Evolutionary conservation across 2,329 filamentous ascomycete species (phyloP), one percentile per base, ranked within the genome.

Genomic region (Cadophora sp.): DNA sequence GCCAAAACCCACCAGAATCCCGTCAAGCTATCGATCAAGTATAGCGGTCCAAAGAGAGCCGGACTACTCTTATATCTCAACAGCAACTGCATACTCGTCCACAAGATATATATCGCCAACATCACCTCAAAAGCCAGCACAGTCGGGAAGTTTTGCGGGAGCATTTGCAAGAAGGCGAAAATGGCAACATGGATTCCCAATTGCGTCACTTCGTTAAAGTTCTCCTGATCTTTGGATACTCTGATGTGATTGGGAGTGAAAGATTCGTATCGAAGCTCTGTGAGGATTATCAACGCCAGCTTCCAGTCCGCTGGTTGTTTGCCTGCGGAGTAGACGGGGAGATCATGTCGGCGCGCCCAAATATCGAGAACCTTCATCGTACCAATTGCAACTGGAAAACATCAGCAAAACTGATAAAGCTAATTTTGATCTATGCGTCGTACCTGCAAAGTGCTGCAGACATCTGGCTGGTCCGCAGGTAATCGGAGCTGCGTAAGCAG

Each of bases 221-320:
- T 77, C 40, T 77, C 74, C 27, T 73, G 73, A 4, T 73, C 64
- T 31, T 62, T 72, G 0, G 77, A 70, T 6, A 77, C 71, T 4
- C 79, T 76, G 61, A 81, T 76, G 59, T 77, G 75, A 67, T 81
- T 82, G 61, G 80, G 80, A 0, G 76, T 78, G 72, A 82, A 82
- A 19, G 79, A 81, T 66, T 82, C 80, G 70, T 81, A 82, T 62
- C 80, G 78, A 11, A 82, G 73, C 70, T 82, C 80, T 1, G 79
- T 81, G 12, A 81, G 68, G 19, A 79, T 65, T 12, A 81, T 73
- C 16, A 82, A 71, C 1, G 79, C 74, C 19, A 77, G 67, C 26
- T 76, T 61, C 68, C 72, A 74, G 56, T 76, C 73, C 12, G 75
- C 68, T n/a, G 75, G 79, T 16, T 43, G 64, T 11, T 71, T 71